phyloP scores from a whole-genome alignment of 257 asterid genomes.

The Forsythia viridissima region DNA sequence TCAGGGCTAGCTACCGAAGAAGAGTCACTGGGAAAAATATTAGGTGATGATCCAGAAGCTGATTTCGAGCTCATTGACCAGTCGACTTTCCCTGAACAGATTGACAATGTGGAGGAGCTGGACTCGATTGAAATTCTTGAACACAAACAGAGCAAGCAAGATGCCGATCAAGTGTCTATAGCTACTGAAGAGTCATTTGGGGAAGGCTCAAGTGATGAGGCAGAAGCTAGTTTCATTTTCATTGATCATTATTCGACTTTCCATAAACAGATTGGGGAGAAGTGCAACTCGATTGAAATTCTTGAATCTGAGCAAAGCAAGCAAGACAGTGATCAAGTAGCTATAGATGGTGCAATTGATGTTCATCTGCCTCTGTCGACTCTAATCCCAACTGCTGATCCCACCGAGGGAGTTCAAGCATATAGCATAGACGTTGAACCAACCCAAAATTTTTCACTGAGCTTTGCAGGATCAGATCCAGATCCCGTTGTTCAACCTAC shows the following conservation, averaged over 20 bases:
- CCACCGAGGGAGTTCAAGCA: constrained; percentile 8
- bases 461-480: no score
- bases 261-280: neutral
- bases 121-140: constrained; percentile 9
- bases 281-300: neutral
- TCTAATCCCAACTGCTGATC: neutral
- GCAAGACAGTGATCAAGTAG: neutral
- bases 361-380: neutral
- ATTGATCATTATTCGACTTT: neutral
- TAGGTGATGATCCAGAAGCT: neutral
- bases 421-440: neutral
- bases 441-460: no score
- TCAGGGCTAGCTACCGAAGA: neutral
- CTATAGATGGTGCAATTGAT: neutral
- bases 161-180: constrained; percentile 6
- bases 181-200: neutral
- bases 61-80: neutral
- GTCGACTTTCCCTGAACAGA: neutral
- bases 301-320: neutral
- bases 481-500: neutral
- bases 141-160: constrained; percentile 15
- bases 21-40: no score
- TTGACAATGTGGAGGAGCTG: neutral
- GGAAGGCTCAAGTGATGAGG: neutral
- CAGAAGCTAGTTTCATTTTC: neutral